Evolutionary conservation across 148 eudicot species (phyloP), one percentile per base, ranked within the genome.

Genomic region (Simmondsia chinensis): DNA sequence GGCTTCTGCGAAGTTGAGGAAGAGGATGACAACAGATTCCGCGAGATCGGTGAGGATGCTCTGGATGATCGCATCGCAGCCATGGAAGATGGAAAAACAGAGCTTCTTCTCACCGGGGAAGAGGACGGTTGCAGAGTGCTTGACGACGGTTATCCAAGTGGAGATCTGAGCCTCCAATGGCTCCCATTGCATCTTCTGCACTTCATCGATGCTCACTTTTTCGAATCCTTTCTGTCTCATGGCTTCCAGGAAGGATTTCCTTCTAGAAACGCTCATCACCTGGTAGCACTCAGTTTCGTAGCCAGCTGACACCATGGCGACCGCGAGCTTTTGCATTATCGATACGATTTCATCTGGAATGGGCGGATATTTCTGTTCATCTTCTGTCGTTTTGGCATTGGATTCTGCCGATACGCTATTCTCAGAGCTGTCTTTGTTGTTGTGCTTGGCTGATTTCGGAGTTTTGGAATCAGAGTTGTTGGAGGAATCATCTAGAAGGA

Each of bases 1-100:
- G 3, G 80, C 91, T 47, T 78, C 95, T 0, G 77, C 93, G 43
- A 84, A 84, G 58, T 72, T 79, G 12, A 81, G 77, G 22, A 89
- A 61, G 9, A 59, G 73, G 21, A 73, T 66, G 7, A 74, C 65
- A 1, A 70, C 56, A 0, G 75, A 43, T 9, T 74, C 67, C 10
- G 72, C 71, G 2, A 87, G 60, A 57, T 70, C 63, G 39, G 60
- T 30, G 14, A 68, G 45, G 39, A 62, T 56, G 23, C 63, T 59
- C 8, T 61, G 63, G 0, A 48, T 18, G 3, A 51, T 62, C 0
- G 52, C 52, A 1, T 60, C 32, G 1, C 38, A 31, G n/a, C n/a
- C n/a, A n/a, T n/a, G n/a, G 65, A 69, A 69, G 32, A 69, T 34
- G 1, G 44, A 35, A 7, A 48, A 47, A 15, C 69, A 57, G 0